phyloP scores from a whole-genome alignment of 1,284 basidiomycete species.

The Chalciporus sp. region DNA sequence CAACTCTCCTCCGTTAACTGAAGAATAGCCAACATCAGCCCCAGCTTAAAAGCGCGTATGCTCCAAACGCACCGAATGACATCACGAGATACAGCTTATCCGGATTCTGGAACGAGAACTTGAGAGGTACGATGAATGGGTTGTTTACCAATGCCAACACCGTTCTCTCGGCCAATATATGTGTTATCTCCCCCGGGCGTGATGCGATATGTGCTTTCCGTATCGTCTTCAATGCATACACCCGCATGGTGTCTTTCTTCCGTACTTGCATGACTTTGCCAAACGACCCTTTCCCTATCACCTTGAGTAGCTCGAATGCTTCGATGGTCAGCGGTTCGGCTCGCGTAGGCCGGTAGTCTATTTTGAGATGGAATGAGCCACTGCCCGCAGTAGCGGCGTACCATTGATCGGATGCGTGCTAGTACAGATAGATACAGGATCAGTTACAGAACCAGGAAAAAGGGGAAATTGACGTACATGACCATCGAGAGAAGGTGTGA shows the following conservation, averaged over 20 bases:
- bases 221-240: constrained; percentile 99
- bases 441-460: constrained; percentile 4
- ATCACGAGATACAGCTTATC: constrained; percentile 98
- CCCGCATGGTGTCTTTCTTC: constrained; percentile 97
- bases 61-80: constrained; percentile 72
- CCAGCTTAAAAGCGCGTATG: neutral
- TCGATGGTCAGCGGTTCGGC: constrained; percentile 91
- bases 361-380: constrained; percentile 95
- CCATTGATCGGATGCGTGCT: constrained; percentile 87
- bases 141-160: constrained; percentile 98
- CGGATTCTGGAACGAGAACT: constrained; percentile 98
- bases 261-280: constrained; percentile 99
- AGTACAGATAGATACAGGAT: constrained; percentile 3
- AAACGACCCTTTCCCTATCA: constrained; percentile 98
- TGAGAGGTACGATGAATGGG: constrained; percentile 98
- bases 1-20: constrained; percentile 96
- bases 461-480: constrained; percentile 47
- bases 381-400: constrained; percentile 82
- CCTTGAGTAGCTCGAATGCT: constrained; percentile 95
- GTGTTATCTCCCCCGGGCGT: constrained; percentile 95
- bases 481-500: constrained; percentile 85
- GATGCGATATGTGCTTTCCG: constrained; percentile 99
- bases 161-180: constrained; percentile 96
- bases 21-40: constrained; percentile 5
- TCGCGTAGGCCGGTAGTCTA: constrained; percentile 87